Evolutionary conservation across 75 land plant species (phyloP).

Genomic region (Picea glauca): DNA sequence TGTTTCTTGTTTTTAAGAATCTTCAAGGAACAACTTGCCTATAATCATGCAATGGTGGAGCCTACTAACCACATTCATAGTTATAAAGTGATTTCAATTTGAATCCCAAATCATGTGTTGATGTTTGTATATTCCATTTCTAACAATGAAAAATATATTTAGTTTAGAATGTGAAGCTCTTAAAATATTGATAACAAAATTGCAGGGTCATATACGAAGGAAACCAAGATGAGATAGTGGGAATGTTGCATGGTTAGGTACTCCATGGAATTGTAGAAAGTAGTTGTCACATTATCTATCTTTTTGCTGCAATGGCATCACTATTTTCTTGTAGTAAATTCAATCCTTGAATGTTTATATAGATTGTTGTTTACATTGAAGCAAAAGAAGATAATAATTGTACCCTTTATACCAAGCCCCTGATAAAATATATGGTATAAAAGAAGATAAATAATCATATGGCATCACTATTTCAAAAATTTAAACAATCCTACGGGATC

Average conservation of each 20-base stretch:
- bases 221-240: constrained; percentile 17
- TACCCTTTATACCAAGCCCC: no score
- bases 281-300: constrained; percentile 66
- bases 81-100: not conserved
- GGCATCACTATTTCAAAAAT: constrained; percentile 1
- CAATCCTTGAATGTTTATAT: no score
- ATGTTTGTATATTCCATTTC: not conserved
- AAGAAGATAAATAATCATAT: no score
- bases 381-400: no score
- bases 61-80: not conserved
- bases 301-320: constrained; percentile 68
- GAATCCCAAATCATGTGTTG: not conserved
- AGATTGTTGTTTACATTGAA: no score
- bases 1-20: not conserved
- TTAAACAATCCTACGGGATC: not conserved
- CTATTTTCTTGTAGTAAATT: constrained; percentile 42
- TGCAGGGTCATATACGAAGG: constrained; percentile 21
- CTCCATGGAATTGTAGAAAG: constrained; percentile 69
- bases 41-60: not conserved
- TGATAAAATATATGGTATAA: no score
- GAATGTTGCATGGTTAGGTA: constrained; percentile 78
- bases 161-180: not conserved
- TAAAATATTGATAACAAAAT: not conserved
- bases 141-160: not conserved
- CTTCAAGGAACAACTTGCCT: not conserved